Conservation (phyloP, 2,329 filamentous ascomycete genomes). For the Fusarium nelsonii region DNA sequence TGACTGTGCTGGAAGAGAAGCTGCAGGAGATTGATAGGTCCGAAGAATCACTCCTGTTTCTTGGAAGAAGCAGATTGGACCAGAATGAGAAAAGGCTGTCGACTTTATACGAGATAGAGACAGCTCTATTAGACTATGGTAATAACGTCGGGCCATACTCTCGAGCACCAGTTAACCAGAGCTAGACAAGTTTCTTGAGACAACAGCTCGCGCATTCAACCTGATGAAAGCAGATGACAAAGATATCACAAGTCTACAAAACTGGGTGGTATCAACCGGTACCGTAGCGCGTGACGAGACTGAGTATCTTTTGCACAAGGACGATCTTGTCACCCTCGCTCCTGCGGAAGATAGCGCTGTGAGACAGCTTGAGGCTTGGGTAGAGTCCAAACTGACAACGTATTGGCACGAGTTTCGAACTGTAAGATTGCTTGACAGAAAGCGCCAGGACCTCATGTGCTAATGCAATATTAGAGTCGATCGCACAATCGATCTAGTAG, state of each 20-base stretch:
- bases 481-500: neutral
- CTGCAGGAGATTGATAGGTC: neutral
- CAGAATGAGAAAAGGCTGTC: neutral
- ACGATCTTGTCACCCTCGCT: neutral
- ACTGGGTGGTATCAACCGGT: neutral
- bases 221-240: neutral
- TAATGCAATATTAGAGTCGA: neutral
- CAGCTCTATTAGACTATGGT: neutral
- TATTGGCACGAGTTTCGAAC: neutral
- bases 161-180: neutral
- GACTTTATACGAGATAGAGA: neutral
- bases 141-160: neutral
- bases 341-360: neutral
- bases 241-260: neutral
- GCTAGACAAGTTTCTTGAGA: neutral
- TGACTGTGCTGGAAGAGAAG: neutral
- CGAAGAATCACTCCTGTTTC: neutral
- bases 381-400: neutral
- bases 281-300: neutral
- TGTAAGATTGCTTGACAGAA: neutral
- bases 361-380: neutral
- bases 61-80: neutral
- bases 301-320: neutral
- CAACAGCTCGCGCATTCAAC: neutral
- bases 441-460: neutral